These are phyloP conservation scores for Leccinum fallax DNA, from an alignment of 1,284 basidiomycete species.

Conservation along the genomic window DNA sequence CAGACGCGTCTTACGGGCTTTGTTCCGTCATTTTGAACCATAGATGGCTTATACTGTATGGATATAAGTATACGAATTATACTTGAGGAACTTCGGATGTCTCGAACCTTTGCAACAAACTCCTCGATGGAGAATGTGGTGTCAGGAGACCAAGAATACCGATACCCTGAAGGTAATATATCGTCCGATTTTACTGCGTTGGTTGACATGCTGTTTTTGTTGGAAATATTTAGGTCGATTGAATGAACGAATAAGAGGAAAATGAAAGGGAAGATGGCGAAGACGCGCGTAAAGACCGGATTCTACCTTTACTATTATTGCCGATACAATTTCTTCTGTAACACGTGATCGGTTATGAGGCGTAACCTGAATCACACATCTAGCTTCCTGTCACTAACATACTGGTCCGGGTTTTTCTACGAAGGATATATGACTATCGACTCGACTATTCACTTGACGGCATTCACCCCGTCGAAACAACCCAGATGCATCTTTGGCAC, in stretches of 20 bases:
- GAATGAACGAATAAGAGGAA: background rate
- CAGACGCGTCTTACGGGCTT: constrained; percentile 55
- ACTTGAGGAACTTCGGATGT: background rate
- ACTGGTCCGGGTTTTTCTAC: background rate
- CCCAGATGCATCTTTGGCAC: background rate
- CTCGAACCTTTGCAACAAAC: constrained; percentile 28
- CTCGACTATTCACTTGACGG: background rate
- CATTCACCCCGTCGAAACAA: background rate
- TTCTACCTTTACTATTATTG: background rate
- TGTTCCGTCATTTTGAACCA: constrained; percentile 73
- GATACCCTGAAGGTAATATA: constrained; percentile 13
- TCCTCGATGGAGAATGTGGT: constrained; percentile 19
- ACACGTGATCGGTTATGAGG: constrained; percentile 10
- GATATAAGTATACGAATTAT: constrained; percentile 4
- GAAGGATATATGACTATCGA: background rate
- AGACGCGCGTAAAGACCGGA: background rate
- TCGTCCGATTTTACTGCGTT: constrained; percentile 16
- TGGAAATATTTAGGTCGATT: background rate
- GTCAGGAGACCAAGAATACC: constrained; percentile 31
- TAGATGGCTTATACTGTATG: constrained; percentile 65
- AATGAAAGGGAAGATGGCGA: background rate
- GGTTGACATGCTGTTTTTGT: constrained; percentile 17
- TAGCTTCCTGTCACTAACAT: constrained; percentile 44
- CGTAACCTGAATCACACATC: background rate
- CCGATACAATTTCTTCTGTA: background rate